Conservation (phyloP, 2,329 filamentous ascomycete species). For the Fusarium heterosporum region DNA sequence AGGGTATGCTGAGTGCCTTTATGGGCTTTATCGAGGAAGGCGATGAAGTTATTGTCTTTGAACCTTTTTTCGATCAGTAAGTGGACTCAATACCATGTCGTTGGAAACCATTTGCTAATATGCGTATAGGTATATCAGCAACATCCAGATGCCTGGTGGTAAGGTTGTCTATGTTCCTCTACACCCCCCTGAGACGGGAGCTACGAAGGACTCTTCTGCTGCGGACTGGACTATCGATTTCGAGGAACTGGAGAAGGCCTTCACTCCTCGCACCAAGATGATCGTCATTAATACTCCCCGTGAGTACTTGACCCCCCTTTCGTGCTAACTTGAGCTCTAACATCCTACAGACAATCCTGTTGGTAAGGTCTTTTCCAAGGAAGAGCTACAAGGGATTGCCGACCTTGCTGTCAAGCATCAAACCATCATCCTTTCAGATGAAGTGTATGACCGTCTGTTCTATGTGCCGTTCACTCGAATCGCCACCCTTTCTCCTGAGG, state of each 20-base stretch:
- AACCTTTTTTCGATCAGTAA: slow-evolving; percentile 97
- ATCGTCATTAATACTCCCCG: slow-evolving; percentile 86
- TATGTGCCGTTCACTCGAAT: slow-evolving; percentile 96
- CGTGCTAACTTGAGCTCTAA: slow-evolving; percentile 17
- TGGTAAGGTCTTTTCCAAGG: slow-evolving; percentile 90
- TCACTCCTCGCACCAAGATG: slow-evolving; percentile 93
- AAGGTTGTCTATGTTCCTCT: slow-evolving; percentile 96
- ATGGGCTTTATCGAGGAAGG: slow-evolving; percentile 97
- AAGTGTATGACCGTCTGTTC: slow-evolving; percentile 94
- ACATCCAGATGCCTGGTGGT: slow-evolving; percentile 98
- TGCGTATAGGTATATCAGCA: slow-evolving; percentile 76
- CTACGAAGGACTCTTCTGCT: slow-evolving; percentile 82
- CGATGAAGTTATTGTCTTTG: slow-evolving; percentile 97
- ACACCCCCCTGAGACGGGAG: slow-evolving; percentile 85
- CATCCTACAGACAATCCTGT: slow-evolving; percentile 81
- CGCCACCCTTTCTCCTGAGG: slow-evolving; percentile 88
- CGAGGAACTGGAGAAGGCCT: slow-evolving; percentile 80
- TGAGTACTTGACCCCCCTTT: slow-evolving; percentile 42
- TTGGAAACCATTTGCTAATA: slow-evolving; percentile 5
- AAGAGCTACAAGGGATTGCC: slow-evolving; percentile 86
- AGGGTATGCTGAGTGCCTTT: slow-evolving; percentile 95
- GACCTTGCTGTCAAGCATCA: slow-evolving; percentile 92
- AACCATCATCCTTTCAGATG: slow-evolving; percentile 91
- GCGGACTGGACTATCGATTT: slow-evolving; percentile 91
- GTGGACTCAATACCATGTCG: slow-evolving; percentile 15